Evolutionary conservation across 768 basidiomycete species (phyloP).

Genomic region (Naganishia kalamii): DNA sequence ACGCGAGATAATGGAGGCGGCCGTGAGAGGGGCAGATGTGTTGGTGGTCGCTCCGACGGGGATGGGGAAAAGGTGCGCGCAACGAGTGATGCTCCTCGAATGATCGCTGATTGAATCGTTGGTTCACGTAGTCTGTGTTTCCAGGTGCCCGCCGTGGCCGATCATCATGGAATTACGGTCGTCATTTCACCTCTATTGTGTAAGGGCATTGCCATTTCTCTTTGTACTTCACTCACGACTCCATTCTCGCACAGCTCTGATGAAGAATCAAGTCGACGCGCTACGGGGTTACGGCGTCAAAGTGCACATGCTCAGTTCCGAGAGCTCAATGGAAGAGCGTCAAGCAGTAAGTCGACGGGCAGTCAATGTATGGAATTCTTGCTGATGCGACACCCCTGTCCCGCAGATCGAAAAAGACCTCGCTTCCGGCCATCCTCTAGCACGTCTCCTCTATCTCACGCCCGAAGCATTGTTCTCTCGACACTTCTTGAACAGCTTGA

Average conservation of each 20-base stretch:
- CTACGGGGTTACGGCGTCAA: conserved; percentile 31
- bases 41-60: conserved; percentile 45
- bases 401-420: conserved; percentile 38
- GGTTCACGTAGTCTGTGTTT: conserved; percentile 37
- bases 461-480: conserved; percentile 39
- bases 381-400: neutral
- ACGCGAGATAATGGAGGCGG: conserved; percentile 37
- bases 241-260: conserved; percentile 30
- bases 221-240: neutral
- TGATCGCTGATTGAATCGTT: neutral
- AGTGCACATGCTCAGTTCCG: conserved; percentile 37
- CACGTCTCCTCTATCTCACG: conserved; percentile 42
- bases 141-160: conserved; percentile 42
- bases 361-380: neutral
- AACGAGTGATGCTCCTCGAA: neutral
- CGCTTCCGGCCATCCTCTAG: conserved; percentile 37
- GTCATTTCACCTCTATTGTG: conserved; percentile 44
- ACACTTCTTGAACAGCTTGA: conserved; percentile 27
- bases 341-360: conserved; percentile 25
- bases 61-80: conserved; percentile 42
- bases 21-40: conserved; percentile 39
- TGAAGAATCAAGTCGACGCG: conserved; percentile 42
- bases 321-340: conserved; percentile 26
- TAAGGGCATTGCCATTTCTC: conserved; percentile 1
- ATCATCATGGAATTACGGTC: conserved; percentile 41